phyloP scores from a whole-genome alignment of 441 rosid genomes.

The Raphanus hybrid region DNA sequence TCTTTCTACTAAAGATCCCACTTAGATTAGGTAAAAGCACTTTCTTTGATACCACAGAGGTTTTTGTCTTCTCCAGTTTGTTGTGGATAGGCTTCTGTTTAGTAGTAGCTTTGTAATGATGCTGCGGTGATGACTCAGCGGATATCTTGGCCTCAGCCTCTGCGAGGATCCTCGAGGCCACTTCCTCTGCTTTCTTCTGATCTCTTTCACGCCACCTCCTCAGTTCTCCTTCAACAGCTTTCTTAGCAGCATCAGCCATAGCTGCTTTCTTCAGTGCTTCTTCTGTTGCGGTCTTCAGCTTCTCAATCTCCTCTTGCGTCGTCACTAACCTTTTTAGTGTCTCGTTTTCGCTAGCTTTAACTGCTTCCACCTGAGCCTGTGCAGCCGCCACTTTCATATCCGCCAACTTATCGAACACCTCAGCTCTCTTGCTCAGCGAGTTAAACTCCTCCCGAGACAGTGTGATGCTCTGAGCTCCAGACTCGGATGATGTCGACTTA shows the following conservation, averaged over 20 bases:
- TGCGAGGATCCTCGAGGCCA: too few species aligned
- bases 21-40: conserved; percentile 68
- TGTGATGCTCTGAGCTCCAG: conserved; percentile 69
- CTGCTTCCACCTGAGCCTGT: too few species aligned
- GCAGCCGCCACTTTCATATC: neutral
- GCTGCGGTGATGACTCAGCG: conserved; percentile 41
- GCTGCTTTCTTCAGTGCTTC: too few species aligned
- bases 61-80: conserved; percentile 70
- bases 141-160: too few species aligned
- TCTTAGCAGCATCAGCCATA: too few species aligned
- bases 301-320: too few species aligned
- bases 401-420: conserved; percentile 41
- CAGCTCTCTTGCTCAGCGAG: conserved; percentile 78
- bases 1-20: conserved; percentile 79
- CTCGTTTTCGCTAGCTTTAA: too few species aligned
- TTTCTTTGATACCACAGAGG: conserved; percentile 63
- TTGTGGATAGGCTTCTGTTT: conserved; percentile 52
- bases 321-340: too few species aligned
- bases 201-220: too few species aligned
- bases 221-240: too few species aligned
- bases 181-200: too few species aligned
- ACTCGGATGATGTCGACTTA: conserved; percentile 67
- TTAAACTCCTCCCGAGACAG: conserved; percentile 82
- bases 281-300: too few species aligned
- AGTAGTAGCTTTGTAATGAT: conserved; percentile 52